Evolutionary conservation across 2,329 filamentous ascomycete genomes (phyloP).

Genomic region (Dactylellina sp.): DNA sequence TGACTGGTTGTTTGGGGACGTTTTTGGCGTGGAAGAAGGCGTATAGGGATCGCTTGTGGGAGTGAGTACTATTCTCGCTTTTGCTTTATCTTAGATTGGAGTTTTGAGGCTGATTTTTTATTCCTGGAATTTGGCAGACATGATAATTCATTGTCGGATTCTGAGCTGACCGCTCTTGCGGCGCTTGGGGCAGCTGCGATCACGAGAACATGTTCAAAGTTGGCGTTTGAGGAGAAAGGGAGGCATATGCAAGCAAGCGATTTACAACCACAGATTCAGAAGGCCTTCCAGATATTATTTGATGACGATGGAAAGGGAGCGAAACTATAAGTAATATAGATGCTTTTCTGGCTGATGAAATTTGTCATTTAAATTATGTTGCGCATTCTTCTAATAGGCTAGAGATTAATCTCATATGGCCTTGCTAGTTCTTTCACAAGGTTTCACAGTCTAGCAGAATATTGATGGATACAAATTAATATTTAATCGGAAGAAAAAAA

Average conservation of each 20-base stretch:
- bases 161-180: conserved; percentile 76
- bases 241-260: conserved; percentile 92
- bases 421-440: too few species aligned
- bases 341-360: too few species aligned
- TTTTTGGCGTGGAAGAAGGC: conserved; percentile 88
- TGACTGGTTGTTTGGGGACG: conserved; percentile 89
- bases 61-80: conserved; percentile 60
- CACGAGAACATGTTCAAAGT: conserved; percentile 87
- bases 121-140: conserved; percentile 61
- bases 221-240: conserved; percentile 87
- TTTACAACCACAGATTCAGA: conserved; percentile 88
- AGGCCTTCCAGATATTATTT: conserved; percentile 81
- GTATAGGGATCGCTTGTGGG: conserved; percentile 87
- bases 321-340: conserved; percentile 14
- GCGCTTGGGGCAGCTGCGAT: conserved; percentile 89
- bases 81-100: neutral
- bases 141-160: conserved; percentile 69
- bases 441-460: too few species aligned
- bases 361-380: too few species aligned
- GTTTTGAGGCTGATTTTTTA: conserved; percentile 59
- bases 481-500: conserved; percentile 1
- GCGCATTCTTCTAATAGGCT: too few species aligned
- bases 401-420: too few species aligned
- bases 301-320: conserved; percentile 71
- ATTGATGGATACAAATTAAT: too few species aligned